A percentile compares a stretch with the other conserved stretches of the same genome.
phyloP scores from a whole-genome alignment of 1,284 basidiomycete species.

The Apiotrichum akiyoshidainum region DNA sequence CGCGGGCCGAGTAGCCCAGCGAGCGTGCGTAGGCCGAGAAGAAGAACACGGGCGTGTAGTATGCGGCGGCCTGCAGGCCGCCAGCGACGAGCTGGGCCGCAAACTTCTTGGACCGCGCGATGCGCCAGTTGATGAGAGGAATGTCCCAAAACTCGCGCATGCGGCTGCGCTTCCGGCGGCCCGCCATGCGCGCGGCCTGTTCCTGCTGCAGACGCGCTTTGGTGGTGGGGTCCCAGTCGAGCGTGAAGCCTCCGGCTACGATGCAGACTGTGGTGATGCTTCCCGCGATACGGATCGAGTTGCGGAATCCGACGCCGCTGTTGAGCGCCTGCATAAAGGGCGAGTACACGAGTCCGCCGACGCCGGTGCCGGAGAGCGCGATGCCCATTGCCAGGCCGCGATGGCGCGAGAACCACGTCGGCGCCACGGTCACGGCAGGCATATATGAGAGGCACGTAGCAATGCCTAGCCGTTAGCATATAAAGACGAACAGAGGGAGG shows the following conservation, averaged over 20 bases:
- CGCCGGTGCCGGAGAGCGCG: constrained; percentile 34
- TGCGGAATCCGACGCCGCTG: constrained; percentile 26
- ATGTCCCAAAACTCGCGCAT: constrained; percentile 17
- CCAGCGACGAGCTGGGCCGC: constrained; percentile 24
- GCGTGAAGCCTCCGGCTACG: constrained; percentile 10
- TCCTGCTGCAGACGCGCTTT: constrained; percentile 22
- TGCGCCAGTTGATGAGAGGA: constrained; percentile 31
- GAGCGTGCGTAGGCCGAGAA: constrained; percentile 35
- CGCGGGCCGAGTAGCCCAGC: constrained; percentile 19
- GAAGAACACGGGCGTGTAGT: constrained; percentile 40
- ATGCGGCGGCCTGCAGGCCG: constrained; percentile 28
- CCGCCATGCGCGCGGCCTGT: not conserved
- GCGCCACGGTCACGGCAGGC: constrained; percentile 31
- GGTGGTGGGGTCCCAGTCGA: constrained; percentile 33
- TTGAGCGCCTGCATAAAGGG: constrained; percentile 30
- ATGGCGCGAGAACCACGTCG: constrained; percentile 29
- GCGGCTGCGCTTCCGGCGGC: not conserved
- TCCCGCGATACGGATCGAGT: constrained; percentile 28
- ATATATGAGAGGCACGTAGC: constrained; percentile 35
- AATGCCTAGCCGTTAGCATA: too few species aligned
- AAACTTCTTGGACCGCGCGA: constrained; percentile 26
- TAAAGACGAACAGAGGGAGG: too few species aligned
- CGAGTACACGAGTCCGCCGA: constrained; percentile 35
- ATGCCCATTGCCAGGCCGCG: constrained; percentile 38
- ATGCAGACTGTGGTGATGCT: constrained; percentile 19